phyloP scores from a whole-genome alignment of 441 rosid genomes.

The Daphne laureola region DNA sequence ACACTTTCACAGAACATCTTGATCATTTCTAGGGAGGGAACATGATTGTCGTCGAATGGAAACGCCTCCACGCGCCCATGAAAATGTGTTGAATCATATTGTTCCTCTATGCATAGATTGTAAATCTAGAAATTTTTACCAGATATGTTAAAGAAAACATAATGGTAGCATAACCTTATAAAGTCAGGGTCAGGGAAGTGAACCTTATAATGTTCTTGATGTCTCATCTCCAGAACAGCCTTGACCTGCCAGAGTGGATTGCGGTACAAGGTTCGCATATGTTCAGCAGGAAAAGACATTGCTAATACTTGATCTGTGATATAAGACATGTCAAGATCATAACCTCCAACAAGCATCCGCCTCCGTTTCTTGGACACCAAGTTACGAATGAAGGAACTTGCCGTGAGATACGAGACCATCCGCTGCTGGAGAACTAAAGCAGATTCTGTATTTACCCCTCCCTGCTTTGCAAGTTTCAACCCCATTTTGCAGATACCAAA shows the following conservation, averaged over 20 bases:
- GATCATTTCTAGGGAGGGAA: slow-evolving; percentile 69
- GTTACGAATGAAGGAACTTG: slow-evolving; percentile 54
- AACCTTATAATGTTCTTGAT: slow-evolving; percentile 74
- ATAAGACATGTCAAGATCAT: slow-evolving; percentile 91
- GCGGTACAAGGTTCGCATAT: slow-evolving; percentile 73
- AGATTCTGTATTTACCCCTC: slow-evolving; percentile 20
- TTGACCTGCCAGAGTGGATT: slow-evolving; percentile 96
- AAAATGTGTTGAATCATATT: slow-evolving; percentile 63
- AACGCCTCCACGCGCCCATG: slow-evolving; percentile 69
- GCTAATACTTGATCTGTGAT: slow-evolving; percentile 65
- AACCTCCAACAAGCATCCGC: slow-evolving; percentile 70
- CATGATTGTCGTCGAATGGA: slow-evolving; percentile 91
- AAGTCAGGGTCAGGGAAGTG: too few species aligned
- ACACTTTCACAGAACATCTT: slow-evolving; percentile 77
- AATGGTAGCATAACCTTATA: neutral
- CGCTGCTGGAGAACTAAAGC: slow-evolving; percentile 23
- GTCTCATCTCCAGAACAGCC: slow-evolving; percentile 80
- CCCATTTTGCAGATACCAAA: slow-evolving; percentile 43
- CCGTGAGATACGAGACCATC: slow-evolving; percentile 41
- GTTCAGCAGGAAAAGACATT: slow-evolving; percentile 89
- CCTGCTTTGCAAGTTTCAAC: slow-evolving; percentile 43
- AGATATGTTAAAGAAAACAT: neutral
- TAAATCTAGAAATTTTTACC: slow-evolving; percentile 36
- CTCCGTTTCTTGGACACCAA: slow-evolving; percentile 82
- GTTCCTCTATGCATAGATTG: slow-evolving; percentile 78